Conservation (phyloP, 768 basidiomycete genomes). For the Leucosporidium creatinivorum region DNA sequence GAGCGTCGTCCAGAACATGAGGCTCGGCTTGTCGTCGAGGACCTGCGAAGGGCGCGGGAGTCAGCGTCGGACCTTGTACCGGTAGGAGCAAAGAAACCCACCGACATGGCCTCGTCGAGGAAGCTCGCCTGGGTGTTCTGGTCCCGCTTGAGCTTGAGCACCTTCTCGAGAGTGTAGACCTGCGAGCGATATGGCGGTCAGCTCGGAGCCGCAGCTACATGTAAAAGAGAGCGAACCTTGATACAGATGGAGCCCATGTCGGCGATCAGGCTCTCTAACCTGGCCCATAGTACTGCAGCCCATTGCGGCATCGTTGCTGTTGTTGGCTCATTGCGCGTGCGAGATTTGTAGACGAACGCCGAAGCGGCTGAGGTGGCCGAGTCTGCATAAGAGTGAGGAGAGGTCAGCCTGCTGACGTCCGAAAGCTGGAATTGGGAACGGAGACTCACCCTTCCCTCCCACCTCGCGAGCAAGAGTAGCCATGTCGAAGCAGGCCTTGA, state of each 20-base stretch:
- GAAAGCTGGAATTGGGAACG: background rate
- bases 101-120: slow-evolving; percentile 90
- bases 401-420: background rate
- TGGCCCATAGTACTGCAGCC: slow-evolving; percentile 67
- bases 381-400: slow-evolving; percentile 32
- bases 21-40: slow-evolving; percentile 83
- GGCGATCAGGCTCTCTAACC: slow-evolving; percentile 73
- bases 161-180: slow-evolving; percentile 94
- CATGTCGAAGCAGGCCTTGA: slow-evolving; percentile 76
- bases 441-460: slow-evolving; percentile 59
- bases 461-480: slow-evolving; percentile 78
- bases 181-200: slow-evolving; percentile 37
- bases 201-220: background rate
- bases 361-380: slow-evolving; percentile 40
- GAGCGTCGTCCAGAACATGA: slow-evolving; percentile 81
- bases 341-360: slow-evolving; percentile 64
- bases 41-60: slow-evolving; percentile 46
- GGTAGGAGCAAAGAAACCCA: slow-evolving; percentile 36
- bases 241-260: slow-evolving; percentile 86
- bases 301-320: slow-evolving; percentile 80
- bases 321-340: slow-evolving; percentile 84
- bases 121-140: slow-evolving; percentile 66
- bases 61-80: background rate
- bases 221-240: slow-evolving; percentile 51
- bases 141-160: slow-evolving; percentile 81